Base-by-base conservation (phyloP, 768 basidiomycete species). In the Mycena sanguinolenta region DNA sequence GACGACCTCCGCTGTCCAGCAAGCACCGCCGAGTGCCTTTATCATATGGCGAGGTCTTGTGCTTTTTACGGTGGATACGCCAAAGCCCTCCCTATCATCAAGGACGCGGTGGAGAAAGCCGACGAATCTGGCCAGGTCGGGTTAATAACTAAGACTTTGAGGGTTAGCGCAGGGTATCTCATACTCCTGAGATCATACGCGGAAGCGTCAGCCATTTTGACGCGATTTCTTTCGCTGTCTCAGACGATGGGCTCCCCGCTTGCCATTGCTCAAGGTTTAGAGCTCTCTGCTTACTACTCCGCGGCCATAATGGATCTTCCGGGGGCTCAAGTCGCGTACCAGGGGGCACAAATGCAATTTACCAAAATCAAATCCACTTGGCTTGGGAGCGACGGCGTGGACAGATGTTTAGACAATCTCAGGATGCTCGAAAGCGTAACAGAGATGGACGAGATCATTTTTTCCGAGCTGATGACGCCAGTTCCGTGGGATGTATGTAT, bases 11-110 rank as follows among this genome's bases (percentile, higher is more conserved):
- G 58, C 19, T 49, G 66, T 50, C 46, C 69, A 25, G 54, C 65
- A 25, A 66, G 70, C 32, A 61, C 68, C 17, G 65, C 70, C 16
- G 58, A 63, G 30, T 72, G 71, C 46, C 68, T 73, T 28, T 25
- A 34, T n/a, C 17, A 42, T 5, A 50, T 69, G n/a, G 71, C 58
- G 25, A 57, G 61, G 19, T 21, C 13, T 21, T 58, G 61, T 28
- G 44, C 32, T 30, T 21, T 19, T 14, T 34, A 17, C 32, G n/a
- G 61, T 14, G 9, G 67, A 55, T 63, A 69, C 25, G 16, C 32
- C 17, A 21, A 65, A 50, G 73, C 58, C 4, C 62, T 64, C 17
- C 28, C 28, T 14, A 32, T 52, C 27, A 28, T 27, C 39, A 34
- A 61, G 28, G 19, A 61, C 10, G 67, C 58, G 4, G 25, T 38